These are phyloP conservation scores for Irpex sp. DNA, from an alignment of 1,284 basidiomycete species.

Conservation along the genomic window DNA sequence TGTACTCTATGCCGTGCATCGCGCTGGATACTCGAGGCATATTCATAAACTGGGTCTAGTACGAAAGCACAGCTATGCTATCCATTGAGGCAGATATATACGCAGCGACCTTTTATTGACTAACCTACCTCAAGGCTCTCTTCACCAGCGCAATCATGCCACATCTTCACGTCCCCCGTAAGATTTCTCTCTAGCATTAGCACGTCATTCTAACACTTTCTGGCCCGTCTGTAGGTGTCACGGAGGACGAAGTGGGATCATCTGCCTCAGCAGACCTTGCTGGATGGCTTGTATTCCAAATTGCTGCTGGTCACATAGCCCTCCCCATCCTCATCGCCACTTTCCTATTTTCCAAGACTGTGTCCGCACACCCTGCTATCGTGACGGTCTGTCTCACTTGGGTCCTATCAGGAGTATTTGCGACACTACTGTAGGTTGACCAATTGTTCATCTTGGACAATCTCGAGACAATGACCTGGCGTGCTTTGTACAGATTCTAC, in stretches of 20 bases:
- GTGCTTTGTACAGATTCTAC: slow-evolving; percentile 21
- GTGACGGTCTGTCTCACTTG: slow-evolving; percentile 53
- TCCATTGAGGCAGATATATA: not conserved
- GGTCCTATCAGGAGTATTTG: slow-evolving; percentile 30
- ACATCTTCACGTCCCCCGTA: slow-evolving; percentile 1
- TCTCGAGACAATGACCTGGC: not conserved
- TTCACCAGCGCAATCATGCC: slow-evolving; percentile 1
- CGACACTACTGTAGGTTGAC: slow-evolving; percentile 36
- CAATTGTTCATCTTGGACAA: not conserved
- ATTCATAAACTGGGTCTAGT: not conserved
- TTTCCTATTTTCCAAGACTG: slow-evolving; percentile 37
- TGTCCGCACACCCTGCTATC: slow-evolving; percentile 41
- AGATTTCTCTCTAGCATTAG: not conserved
- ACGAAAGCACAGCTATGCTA: not conserved
- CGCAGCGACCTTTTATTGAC: not conserved
- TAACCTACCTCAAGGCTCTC: not conserved
- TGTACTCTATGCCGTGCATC: slow-evolving; percentile 4
- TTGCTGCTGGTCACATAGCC: slow-evolving; percentile 44
- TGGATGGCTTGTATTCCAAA: slow-evolving; percentile 43
- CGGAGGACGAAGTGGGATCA: slow-evolving; percentile 16
- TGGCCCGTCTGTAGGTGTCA: slow-evolving; percentile 13
- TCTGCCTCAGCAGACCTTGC: slow-evolving; percentile 19
- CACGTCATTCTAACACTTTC: not conserved
- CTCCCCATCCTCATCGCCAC: slow-evolving; percentile 47
- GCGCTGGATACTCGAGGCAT: slow-evolving; percentile 6